Conservation (phyloP, 2,329 filamentous ascomycete genomes). For the Hymenoscyphus salicellus region DNA sequence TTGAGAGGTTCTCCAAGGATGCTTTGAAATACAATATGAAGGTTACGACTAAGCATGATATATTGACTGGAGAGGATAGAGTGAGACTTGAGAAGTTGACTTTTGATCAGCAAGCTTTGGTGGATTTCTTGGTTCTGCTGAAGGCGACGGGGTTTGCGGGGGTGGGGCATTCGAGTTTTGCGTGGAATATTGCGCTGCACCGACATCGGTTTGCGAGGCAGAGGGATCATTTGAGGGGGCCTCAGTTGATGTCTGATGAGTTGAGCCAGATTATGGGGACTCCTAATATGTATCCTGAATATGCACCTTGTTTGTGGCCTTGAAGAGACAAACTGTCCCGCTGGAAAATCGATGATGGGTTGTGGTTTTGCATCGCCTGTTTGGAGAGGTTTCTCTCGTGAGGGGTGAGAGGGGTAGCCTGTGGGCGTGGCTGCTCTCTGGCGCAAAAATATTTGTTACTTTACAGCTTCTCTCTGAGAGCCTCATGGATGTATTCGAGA, state of each 20-base stretch:
- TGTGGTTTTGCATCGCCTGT: background rate
- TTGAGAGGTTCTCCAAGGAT: constrained; percentile 38
- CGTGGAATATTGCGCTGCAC: constrained; percentile 44
- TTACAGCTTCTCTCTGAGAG: too few relatives aligned
- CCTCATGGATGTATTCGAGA: too few relatives aligned
- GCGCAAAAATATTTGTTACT: too few relatives aligned
- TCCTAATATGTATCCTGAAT: constrained; percentile 20
- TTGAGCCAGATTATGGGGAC: constrained; percentile 23
- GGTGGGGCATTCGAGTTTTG: constrained; percentile 44
- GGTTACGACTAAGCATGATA: constrained; percentile 43
- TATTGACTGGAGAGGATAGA: constrained; percentile 38
- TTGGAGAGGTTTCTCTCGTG: background rate
- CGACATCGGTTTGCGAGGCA: constrained; percentile 22
- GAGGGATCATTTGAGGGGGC: constrained; percentile 19
- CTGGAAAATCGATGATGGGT: too few relatives aligned
- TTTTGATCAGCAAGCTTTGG: constrained; percentile 47
- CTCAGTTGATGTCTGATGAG: constrained; percentile 23
- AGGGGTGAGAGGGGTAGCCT: too few relatives aligned
- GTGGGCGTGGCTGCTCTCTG: too few relatives aligned
- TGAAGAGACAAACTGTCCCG: background rate
- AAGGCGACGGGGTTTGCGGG: constrained; percentile 44
- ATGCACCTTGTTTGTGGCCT: constrained; percentile 23
- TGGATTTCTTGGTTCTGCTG: constrained; percentile 49
- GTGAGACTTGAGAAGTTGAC: constrained; percentile 37
- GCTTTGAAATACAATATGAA: constrained; percentile 33